Evolutionary conservation across 2,329 filamentous ascomycete species (phyloP).

Genomic region (Tolypocladium guangdongense): DNA sequence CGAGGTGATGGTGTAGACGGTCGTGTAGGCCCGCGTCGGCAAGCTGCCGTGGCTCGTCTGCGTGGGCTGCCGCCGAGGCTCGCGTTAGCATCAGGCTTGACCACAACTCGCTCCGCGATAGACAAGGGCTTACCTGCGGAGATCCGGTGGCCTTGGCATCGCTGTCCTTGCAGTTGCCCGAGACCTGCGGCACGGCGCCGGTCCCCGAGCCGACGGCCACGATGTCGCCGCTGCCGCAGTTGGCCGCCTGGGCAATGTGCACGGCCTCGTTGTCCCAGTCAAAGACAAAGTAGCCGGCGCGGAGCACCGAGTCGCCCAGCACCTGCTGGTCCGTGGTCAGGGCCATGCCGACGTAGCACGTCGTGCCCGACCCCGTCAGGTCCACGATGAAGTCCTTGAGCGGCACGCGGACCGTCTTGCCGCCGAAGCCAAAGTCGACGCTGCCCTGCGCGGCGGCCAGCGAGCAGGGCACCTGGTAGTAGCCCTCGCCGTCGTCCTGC

Average conservation of each 20-base stretch:
- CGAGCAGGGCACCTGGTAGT: constrained; percentile 33
- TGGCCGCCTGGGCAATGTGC: constrained; percentile 29
- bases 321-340: constrained; percentile 30
- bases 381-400: constrained; percentile 40
- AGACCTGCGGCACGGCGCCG: constrained; percentile 20
- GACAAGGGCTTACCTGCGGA: constrained; percentile 1
- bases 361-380: constrained; percentile 16
- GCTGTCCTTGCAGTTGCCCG: constrained; percentile 24
- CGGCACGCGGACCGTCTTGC: constrained; percentile 29
- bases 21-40: constrained; percentile 10
- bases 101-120: too few relatives aligned
- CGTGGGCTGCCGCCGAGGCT: constrained; percentile 1
- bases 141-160: constrained; percentile 10
- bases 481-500: constrained; percentile 26
- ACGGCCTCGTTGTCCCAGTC: constrained; percentile 32
- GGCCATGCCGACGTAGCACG: constrained; percentile 32
- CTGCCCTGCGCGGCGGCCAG: constrained; percentile 24
- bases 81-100: too few relatives aligned
- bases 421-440: constrained; percentile 37
- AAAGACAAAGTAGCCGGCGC: constrained; percentile 34
- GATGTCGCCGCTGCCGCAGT: constrained; percentile 27
- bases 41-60: not conserved
- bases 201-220: constrained; percentile 21
- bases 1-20: constrained; percentile 14
- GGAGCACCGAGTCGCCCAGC: constrained; percentile 30